Evolutionary conservation across 2,329 filamentous ascomycete genomes (phyloP).

Genomic region (Pseudogymnoascus sp.): DNA sequence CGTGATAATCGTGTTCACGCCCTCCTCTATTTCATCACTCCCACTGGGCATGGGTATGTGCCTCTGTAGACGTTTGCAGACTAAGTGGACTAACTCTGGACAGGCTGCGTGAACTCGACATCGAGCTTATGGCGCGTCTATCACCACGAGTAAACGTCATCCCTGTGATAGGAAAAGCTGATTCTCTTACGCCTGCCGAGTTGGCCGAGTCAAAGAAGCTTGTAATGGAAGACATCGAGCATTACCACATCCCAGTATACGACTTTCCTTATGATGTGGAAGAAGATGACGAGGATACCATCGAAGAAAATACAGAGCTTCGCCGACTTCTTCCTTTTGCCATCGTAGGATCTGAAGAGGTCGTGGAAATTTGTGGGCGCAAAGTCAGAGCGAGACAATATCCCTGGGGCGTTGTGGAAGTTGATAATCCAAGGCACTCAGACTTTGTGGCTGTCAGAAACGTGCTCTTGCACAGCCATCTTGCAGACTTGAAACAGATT

Average conservation of each 20-base stretch:
- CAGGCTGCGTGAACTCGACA: slow-evolving; percentile 95
- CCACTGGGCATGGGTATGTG: slow-evolving; percentile 83
- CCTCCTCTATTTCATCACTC: slow-evolving; percentile 98
- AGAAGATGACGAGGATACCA: slow-evolving; percentile 98
- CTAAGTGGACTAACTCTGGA: slow-evolving; percentile 14
- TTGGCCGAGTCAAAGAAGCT: slow-evolving; percentile 99
- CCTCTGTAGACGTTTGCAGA: neutral
- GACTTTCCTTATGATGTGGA: slow-evolving; percentile 99
- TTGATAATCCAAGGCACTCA: slow-evolving; percentile 97
- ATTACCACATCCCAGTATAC: slow-evolving; percentile 98
- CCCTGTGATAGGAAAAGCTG: slow-evolving; percentile 95
- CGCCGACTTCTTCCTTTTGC: slow-evolving; percentile 97
- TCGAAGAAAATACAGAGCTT: slow-evolving; percentile 97
- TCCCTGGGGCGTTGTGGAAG: slow-evolving; percentile 97
- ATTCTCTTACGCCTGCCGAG: slow-evolving; percentile 92
- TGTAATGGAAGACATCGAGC: slow-evolving; percentile 99
- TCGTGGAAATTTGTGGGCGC: slow-evolving; percentile 87
- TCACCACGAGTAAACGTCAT: slow-evolving; percentile 98
- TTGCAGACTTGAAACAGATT: slow-evolving; percentile 98
- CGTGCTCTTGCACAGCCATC: slow-evolving; percentile 91
- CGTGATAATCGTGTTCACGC: slow-evolving; percentile 98
- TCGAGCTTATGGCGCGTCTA: slow-evolving; percentile 98
- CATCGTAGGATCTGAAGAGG: slow-evolving; percentile 94
- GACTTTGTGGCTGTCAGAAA: slow-evolving; percentile 97
- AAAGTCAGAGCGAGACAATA: slow-evolving; percentile 93